Evolutionary conservation across 2,329 filamentous ascomycete genomes (phyloP).

Genomic region (Venturiaceae sp.): DNA sequence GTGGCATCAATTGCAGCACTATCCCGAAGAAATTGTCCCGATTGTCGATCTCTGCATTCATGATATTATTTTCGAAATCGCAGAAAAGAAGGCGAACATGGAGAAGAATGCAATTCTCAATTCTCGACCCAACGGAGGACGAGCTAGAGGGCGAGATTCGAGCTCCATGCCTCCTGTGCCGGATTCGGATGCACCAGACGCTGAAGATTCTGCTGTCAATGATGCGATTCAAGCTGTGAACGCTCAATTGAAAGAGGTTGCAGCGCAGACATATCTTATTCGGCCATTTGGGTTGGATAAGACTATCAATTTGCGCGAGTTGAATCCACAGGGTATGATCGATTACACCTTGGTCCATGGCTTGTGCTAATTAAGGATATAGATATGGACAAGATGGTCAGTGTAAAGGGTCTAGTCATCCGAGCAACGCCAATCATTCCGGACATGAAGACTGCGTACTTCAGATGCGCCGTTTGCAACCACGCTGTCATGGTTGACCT

Average conservation of each 20-base stretch:
- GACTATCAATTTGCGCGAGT: conserved; percentile 81
- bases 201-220: conserved; percentile 17
- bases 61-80: conserved; percentile 85
- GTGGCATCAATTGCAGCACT: conserved; percentile 90
- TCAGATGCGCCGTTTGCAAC: conserved; percentile 88
- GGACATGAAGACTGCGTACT: conserved; percentile 98
- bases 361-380: conserved; percentile 16
- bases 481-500: conserved; percentile 85
- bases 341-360: neutral
- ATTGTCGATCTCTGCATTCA: conserved; percentile 94
- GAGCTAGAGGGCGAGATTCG: conserved; percentile 37
- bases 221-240: conserved; percentile 16
- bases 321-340: conserved; percentile 69
- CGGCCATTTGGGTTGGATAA: conserved; percentile 82
- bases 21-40: conserved; percentile 92
- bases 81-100: conserved; percentile 66
- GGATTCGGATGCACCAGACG: conserved; percentile 61
- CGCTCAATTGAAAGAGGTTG: conserved; percentile 27
- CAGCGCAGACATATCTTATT: conserved; percentile 63
- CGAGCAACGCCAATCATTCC: conserved; percentile 92
- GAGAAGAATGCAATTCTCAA: conserved; percentile 33
- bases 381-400: conserved; percentile 94
- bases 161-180: conserved; percentile 72
- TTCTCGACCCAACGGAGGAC: conserved; percentile 32
- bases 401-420: conserved; percentile 92